Percentiles rank a stretch among this genome's conserved stretches.
Evolutionary conservation across 2,329 filamentous ascomycete species (phyloP).

Genomic region (Fusarium tricinctum): DNA sequence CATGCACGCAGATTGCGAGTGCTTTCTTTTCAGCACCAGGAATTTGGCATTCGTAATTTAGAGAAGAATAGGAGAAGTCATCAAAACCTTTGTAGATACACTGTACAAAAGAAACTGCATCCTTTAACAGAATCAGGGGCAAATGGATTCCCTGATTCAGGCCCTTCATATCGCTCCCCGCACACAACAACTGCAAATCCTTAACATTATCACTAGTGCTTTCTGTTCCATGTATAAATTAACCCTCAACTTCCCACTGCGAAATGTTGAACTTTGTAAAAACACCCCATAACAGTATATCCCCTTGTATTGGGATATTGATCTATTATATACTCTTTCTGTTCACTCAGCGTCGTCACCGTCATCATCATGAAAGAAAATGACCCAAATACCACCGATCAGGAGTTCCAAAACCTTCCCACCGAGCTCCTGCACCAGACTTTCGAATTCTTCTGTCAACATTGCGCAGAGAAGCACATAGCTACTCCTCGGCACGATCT

Average conservation of each 20-base stretch:
- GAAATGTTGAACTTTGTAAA: neutral
- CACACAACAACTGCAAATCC: no score
- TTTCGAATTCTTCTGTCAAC: slow-evolving; percentile 22
- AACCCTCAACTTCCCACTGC: neutral
- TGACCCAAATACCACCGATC: neutral
- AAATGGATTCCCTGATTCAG: no score
- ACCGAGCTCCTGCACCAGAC: slow-evolving; percentile 5
- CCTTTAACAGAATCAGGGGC: no score
- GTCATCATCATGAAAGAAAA: neutral
- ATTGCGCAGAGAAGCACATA: slow-evolving; percentile 12
- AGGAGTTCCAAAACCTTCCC: neutral
- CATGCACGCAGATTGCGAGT: no score
- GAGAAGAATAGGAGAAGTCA: no score
- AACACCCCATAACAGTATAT: no score
- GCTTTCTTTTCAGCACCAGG: no score
- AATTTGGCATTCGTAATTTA: no score
- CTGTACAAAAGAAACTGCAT: no score
- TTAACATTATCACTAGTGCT: no score
- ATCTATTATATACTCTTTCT: neutral
- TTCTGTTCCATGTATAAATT: neutral
- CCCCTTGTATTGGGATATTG: neutral
- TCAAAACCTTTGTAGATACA: no score
- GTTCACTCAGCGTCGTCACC: neutral
- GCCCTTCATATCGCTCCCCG: no score
- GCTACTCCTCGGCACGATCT: neutral